A percentile compares a stretch with the other conserved stretches of the same genome.
Conservation (phyloP, 495 filamentous ascomycete species). For the Penicillium atrosanguineum region DNA sequence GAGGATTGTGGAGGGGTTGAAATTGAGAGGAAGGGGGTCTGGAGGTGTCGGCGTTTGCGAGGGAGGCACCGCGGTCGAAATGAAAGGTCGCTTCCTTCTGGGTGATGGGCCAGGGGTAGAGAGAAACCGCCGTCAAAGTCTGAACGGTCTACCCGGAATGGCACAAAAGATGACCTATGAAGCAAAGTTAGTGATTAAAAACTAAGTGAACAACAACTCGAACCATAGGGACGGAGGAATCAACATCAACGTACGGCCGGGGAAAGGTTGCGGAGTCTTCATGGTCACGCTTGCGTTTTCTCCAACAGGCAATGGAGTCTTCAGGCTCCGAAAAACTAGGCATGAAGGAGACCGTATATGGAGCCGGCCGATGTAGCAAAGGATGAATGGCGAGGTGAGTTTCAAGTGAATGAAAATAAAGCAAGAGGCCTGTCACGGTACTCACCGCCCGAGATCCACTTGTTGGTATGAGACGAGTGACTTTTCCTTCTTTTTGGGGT, state of each 20-base stretch:
- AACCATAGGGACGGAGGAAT: conserved; percentile 2
- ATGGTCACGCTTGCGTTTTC: conserved; percentile 39
- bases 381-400: not conserved
- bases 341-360: conserved; percentile 17
- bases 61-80: conserved; percentile 30
- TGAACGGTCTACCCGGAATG: conserved; percentile 19
- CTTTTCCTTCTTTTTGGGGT: not conserved
- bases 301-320: conserved; percentile 21
- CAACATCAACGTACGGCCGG: conserved; percentile 30
- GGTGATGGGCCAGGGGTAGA: conserved; percentile 17
- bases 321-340: conserved; percentile 25
- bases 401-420: conserved; percentile 12
- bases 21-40: conserved; percentile 18
- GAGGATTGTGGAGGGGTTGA: conserved; percentile 19
- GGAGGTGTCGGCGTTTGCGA: conserved; percentile 36
- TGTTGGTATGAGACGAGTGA: not conserved
- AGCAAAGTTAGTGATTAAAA: conserved; percentile 3
- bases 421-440: conserved; percentile 12
- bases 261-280: conserved; percentile 20
- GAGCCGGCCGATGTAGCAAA: conserved; percentile 7
- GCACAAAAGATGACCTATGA: conserved; percentile 9
- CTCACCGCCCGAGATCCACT: conserved; percentile 2
- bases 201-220: conserved; percentile 7
- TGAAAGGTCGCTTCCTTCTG: conserved; percentile 20
- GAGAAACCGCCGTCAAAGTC: conserved; percentile 12